Evolutionary conservation across 352 stramenopile species (phyloP), one percentile per base, ranked within the genome.

Genomic region (Globisporangium lucens): DNA sequence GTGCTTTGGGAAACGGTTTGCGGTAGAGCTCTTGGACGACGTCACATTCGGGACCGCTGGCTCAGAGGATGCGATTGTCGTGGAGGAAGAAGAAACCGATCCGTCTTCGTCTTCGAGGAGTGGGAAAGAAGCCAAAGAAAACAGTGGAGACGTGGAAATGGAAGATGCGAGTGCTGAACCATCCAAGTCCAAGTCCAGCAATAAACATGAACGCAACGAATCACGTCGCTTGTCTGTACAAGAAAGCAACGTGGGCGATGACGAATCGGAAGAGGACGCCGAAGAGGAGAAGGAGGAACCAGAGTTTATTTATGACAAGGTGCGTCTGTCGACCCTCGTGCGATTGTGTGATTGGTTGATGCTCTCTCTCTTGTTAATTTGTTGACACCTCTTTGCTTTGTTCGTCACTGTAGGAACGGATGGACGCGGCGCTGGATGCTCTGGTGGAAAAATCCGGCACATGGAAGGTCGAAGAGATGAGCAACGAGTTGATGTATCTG

Each of bases 221-320:
- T 29, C 29, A 13, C 17, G 9, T 5, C 29, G 15, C 17, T 61
- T 33, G 29, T 20, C 29, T 30, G 27, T 13, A 49, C 33, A 62
- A 53, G n/a, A 43, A 24, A 38, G 4, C 13, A 49, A 13, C 15
- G 43, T 56, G 20, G 10, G 49, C 24, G 43, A 67, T 4, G 35
- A 59, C 10, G 62, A 64, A 5, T 61, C 65, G 20, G 66, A 71
- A 30, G 52, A 60, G 4, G 33, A 53, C 15, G 36, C 61, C 17
- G 56, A 66, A 13, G 46, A 68, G 27, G 58, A 57, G 13, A 27
- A 38, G n/a, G 38, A 55, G 27, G 57, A 70, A 15, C 49, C 27
- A 0, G 71, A 81, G 46, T 93, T 94, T 81, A 83, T 93, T 80
- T 91, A 90, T 83, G 85, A 96, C 46, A 71, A 91, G 85, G 88